Evolutionary conservation across 73 alveolate genomes (phyloP).

Genomic region (Paramecium pentaurelia): DNA sequence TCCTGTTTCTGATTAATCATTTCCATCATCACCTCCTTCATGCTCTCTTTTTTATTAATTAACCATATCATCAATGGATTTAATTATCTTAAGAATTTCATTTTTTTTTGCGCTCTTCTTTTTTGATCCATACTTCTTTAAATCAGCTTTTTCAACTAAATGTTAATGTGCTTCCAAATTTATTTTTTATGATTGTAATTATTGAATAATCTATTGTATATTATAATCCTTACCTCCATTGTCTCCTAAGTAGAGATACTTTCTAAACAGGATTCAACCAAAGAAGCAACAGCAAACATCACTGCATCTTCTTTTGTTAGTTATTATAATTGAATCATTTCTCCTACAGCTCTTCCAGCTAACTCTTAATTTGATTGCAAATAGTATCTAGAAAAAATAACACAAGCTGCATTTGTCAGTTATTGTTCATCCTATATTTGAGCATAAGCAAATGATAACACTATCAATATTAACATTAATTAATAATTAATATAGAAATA

Average conservation of each 20-base stretch:
- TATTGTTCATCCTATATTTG: background rate
- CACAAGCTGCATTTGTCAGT: constrained; percentile 47
- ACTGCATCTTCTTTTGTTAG: background rate
- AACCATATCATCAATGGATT: background rate
- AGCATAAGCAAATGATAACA: background rate
- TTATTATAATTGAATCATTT: background rate
- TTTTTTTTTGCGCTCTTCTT: background rate
- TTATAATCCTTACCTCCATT: background rate
- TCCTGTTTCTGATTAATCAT: background rate
- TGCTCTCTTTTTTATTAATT: background rate
- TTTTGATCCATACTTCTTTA: background rate
- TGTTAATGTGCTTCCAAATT: background rate
- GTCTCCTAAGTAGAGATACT: background rate
- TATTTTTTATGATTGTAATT: background rate
- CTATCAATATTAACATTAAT: background rate
- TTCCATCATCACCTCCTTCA: constrained; percentile 36
- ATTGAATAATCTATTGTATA: background rate
- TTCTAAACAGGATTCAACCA: constrained; percentile 5
- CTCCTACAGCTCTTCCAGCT: background rate
- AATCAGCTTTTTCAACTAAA: background rate
- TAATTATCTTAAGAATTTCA: background rate
- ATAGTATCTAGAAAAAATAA: constrained; percentile 29
- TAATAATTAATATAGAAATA: background rate
- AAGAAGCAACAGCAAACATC: background rate
- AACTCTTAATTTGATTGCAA: background rate